Base-by-base conservation (phyloP, 768 basidiomycete genomes). In the Mycena maculata region DNA sequence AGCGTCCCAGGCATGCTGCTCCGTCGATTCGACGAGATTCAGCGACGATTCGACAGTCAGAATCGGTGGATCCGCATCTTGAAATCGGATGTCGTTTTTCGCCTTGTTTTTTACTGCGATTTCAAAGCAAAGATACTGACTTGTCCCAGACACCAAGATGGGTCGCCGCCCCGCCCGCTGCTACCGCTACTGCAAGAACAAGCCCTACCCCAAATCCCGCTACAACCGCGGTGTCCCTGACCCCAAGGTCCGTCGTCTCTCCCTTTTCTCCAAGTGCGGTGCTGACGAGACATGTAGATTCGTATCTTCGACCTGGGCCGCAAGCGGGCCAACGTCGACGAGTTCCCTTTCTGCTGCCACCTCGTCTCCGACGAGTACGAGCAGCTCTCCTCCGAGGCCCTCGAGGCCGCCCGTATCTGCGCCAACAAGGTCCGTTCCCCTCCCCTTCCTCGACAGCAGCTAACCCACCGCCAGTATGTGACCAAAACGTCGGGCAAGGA, bases 121-220 rank as follows among this genome's bases (percentile, higher is more conserved):
- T 42, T 31, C 28, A 22, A 33, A 49, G 28, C 28, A 16, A 49
- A 52, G 30, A 36, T 36, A 30, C 52, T 38, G 52, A 53, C 52
- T 57, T 27, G 39, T 16, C 1, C 20, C 22, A 33, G 13, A 48
- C 30, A 68, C 20, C 23, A 60, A 87, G 75, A 98, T 98, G 96
- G 96, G 96, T 88, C 94, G 95, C 80, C 94, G 95, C 86, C 95
- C 96, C 71, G 95, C 96, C 83, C 92, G 94, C 76, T 98, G 95
- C 90, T 97, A 97, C 86, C 92, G 96, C 73, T 98, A 98, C 86
- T 98, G 96, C 89, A 98, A 98, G 86, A 97, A 96, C 89, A 98
- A 99, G 90, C 96, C 97, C 27, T 96, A 93, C 85, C 95, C 94
- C 64, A 96, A 95, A 83, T 93, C 91, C 59, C 84, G 95, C 77